Evolutionary conservation across 2,329 filamentous ascomycete species (phyloP).

Genomic region (Diaporthe eres): DNA sequence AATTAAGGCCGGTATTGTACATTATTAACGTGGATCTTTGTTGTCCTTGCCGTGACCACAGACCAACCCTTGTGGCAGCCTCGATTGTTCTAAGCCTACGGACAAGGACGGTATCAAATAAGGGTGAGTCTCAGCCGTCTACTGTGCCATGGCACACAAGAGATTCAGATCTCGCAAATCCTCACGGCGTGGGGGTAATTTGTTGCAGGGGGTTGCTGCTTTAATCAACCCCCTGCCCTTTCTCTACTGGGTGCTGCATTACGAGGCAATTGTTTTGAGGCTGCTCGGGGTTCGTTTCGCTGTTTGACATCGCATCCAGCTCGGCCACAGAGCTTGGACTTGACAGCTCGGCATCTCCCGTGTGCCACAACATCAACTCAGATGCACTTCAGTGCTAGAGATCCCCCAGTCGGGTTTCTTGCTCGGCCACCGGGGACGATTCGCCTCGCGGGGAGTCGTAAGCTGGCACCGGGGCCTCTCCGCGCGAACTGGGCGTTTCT

Average conservation of each 20-base stretch:
- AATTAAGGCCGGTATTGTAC: not conserved
- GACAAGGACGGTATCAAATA: not conserved
- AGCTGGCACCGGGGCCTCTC: conserved; percentile 9
- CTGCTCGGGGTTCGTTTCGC: conserved; percentile 23
- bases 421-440: conserved; percentile 26
- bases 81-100: not conserved
- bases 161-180: conserved; percentile 26
- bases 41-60: not conserved
- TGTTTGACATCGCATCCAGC: not conserved
- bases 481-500: conserved; percentile 4
- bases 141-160: conserved; percentile 4
- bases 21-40: not conserved
- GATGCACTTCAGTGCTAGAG: not conserved
- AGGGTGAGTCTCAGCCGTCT: not conserved
- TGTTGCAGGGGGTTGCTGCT: not conserved
- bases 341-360: conserved; percentile 22
- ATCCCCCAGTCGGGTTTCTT: conserved; percentile 27
- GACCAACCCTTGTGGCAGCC: not conserved
- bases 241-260: not conserved
- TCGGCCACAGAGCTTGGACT: not conserved
- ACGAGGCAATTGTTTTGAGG: conserved; percentile 8
- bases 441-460: conserved; percentile 2
- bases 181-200: conserved; percentile 7
- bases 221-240: not conserved
- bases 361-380: not conserved